Evolutionary conservation across 176 grass and related monocot species (phyloP).

Genomic region (Oryza brachyantha): DNA sequence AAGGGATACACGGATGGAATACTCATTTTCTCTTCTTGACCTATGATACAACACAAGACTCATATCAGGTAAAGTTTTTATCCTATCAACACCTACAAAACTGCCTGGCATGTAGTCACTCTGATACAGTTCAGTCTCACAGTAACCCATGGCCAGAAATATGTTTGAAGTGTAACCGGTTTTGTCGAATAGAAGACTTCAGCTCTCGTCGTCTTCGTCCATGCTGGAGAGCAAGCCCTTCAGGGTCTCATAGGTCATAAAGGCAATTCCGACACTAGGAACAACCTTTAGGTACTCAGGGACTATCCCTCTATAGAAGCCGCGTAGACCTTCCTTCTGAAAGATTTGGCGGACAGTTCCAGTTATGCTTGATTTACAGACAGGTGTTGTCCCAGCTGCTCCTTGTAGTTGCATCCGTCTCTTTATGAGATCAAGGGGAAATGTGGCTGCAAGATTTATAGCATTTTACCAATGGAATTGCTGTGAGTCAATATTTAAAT

Average conservation of each 20-base stretch:
- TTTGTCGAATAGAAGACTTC: neutral
- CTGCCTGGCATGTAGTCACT: constrained; percentile 29
- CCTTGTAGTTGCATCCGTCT: constrained; percentile 86
- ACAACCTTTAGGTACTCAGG: constrained; percentile 96
- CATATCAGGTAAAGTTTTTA: constrained; percentile 33
- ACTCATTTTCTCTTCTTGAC: constrained; percentile 7
- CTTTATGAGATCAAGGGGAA: constrained; percentile 93
- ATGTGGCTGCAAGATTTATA: constrained; percentile 60
- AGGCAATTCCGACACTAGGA: constrained; percentile 87
- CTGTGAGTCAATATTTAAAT: neutral
- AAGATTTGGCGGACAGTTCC: constrained; percentile 65
- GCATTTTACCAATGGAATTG: neutral
- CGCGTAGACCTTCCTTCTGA: constrained; percentile 58
- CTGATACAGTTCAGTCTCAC: constrained; percentile 20
- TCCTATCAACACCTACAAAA: constrained; percentile 70
- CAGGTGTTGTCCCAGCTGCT: constrained; percentile 46
- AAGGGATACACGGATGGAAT: neutral
- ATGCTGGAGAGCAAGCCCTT: constrained; percentile 58
- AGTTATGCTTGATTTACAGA: constrained; percentile 61
- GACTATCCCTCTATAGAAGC: constrained; percentile 87
- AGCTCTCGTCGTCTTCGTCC: constrained; percentile 25
- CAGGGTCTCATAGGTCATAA: constrained; percentile 89
- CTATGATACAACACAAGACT: constrained; percentile 35
- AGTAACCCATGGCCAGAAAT: constrained; percentile 39
- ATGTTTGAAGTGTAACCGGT: neutral